phyloP scores from a whole-genome alignment of 2,329 filamentous ascomycete genomes.

The Cladophialophora immunda region DNA sequence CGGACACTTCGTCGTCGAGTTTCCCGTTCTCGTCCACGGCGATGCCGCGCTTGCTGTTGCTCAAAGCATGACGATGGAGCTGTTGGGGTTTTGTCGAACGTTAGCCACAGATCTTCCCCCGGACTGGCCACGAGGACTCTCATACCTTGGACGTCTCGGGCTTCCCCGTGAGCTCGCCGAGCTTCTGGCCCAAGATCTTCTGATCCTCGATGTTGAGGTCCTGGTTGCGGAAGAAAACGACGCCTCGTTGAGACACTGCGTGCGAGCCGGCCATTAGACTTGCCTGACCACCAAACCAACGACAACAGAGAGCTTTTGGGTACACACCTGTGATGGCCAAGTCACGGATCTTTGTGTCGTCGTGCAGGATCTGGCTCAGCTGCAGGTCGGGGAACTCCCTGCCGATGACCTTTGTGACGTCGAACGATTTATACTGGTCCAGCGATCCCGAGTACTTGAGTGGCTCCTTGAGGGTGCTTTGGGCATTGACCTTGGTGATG shows the following conservation, averaged over 20 bases:
- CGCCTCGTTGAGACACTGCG: slow-evolving; percentile 61
- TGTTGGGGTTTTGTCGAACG: slow-evolving; percentile 1
- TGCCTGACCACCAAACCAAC: not conserved
- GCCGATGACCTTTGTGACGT: slow-evolving; percentile 62
- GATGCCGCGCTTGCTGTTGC: slow-evolving; percentile 57
- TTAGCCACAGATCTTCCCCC: not conserved
- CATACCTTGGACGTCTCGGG: slow-evolving; percentile 52
- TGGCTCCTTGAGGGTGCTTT: slow-evolving; percentile 42
- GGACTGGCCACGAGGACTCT: too few relatives aligned
- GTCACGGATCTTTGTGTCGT: slow-evolving; percentile 70
- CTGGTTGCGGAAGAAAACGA: slow-evolving; percentile 64
- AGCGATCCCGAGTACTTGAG: slow-evolving; percentile 52
- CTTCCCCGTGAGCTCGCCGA: slow-evolving; percentile 58
- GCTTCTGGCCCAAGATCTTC: slow-evolving; percentile 61
- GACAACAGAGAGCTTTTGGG: not conserved
- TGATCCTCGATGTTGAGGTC: slow-evolving; percentile 60
- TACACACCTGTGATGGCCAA: slow-evolving; percentile 69
- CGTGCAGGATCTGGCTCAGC: slow-evolving; percentile 68
- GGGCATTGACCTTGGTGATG: slow-evolving; percentile 14
- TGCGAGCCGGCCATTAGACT: not conserved
- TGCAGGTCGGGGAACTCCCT: slow-evolving; percentile 53
- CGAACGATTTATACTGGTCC: slow-evolving; percentile 56
- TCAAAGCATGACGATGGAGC: slow-evolving; percentile 57
- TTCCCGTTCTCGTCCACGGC: slow-evolving; percentile 55
- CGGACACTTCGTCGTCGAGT: slow-evolving; percentile 59